Evolutionary conservation across 345 rosid genomes (phyloP).

Genomic region (Sisymbrium irio): DNA sequence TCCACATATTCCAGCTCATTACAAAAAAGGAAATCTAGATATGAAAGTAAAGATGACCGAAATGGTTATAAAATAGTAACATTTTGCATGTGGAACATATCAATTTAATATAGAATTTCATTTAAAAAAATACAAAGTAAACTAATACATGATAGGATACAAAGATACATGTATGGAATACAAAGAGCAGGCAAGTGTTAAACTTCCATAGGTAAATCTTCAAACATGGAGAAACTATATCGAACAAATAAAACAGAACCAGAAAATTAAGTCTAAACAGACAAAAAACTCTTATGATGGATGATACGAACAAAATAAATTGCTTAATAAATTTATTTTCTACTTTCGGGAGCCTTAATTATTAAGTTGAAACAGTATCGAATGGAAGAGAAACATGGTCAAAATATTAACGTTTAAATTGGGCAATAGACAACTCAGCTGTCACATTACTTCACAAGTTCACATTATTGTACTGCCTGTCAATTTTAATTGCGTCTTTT

Average conservation of each 20-base stretch:
- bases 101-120: not conserved
- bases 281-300: not conserved
- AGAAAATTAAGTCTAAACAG: not conserved
- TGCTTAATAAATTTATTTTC: not conserved
- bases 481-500: conserved; percentile 9
- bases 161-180: no score
- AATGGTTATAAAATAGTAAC: not conserved
- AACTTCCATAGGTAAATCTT: no score
- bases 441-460: conserved; percentile 3
- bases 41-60: not conserved
- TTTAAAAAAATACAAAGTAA: no score
- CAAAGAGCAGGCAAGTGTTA: no score
- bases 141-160: no score
- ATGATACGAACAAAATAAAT: not conserved
- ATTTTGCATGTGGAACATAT: not conserved
- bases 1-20: not conserved
- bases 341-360: not conserved
- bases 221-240: no score
- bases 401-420: not conserved
- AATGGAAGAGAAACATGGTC: not conserved
- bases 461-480: conserved; percentile 32
- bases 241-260: no score
- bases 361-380: conserved; percentile 7
- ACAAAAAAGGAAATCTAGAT: not conserved
- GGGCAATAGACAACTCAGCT: conserved; percentile 12